phyloP scores from a whole-genome alignment of 1,139 yeast species.

The Blastobotrys petasosporus region DNA sequence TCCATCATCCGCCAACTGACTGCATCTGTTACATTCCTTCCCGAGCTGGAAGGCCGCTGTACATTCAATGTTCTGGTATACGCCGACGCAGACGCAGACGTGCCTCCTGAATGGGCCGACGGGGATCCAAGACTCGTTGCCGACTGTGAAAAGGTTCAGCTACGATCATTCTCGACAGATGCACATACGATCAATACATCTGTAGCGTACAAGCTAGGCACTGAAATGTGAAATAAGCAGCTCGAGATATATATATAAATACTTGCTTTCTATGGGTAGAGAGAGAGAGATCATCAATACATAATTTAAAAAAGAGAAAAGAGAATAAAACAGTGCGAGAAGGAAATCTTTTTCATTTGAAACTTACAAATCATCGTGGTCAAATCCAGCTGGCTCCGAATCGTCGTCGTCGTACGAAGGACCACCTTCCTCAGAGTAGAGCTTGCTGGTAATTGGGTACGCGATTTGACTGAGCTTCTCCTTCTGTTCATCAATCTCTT shows the following conservation, averaged over 20 bases:
- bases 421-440: conserved; percentile 62
- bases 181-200: conserved; percentile 68
- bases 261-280: not conserved
- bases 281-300: not conserved
- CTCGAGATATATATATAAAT: not conserved
- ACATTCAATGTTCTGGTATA: conserved; percentile 85
- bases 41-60: conserved; percentile 60
- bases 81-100: conserved; percentile 65
- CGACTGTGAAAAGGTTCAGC: conserved; percentile 61
- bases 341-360: conserved; percentile 1
- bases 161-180: conserved; percentile 63
- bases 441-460: conserved; percentile 86
- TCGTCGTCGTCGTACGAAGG: conserved; percentile 61
- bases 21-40: conserved; percentile 80
- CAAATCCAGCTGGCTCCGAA: conserved; percentile 35
- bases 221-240: not conserved
- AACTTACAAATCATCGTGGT: conserved; percentile 59
- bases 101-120: conserved; percentile 85
- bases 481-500: conserved; percentile 91
- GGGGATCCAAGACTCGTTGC: conserved; percentile 56
- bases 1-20: conserved; percentile 85
- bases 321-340: conserved; percentile 1
- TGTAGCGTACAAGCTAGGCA: conserved; percentile 56
- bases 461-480: conserved; percentile 80
- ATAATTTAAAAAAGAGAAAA: not conserved